Base-by-base conservation (phyloP, 768 basidiomycete genomes). In the Mycena rosella region DNA sequence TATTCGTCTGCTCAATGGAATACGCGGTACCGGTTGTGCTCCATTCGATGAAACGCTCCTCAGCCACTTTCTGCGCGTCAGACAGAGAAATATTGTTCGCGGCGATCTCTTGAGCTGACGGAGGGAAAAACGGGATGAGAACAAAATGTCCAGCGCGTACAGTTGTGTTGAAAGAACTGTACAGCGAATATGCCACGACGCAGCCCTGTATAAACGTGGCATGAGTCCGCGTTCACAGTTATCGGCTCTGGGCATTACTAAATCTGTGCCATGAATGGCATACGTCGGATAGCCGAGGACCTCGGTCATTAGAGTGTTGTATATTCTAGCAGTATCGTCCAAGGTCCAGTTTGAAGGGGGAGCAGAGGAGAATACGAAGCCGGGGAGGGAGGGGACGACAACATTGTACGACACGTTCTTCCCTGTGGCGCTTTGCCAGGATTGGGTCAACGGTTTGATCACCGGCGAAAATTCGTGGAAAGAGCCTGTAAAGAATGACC, bases 271-370 rank as follows among this genome's bases (percentile, higher is more conserved):
- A 34, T 73, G 60, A 6, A 67, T 60, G 47, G 67, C 63, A 36
- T 75, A 76, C 29, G 51, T 55, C 40, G 60, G 59, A 53, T 76
- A 76, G 13, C 71, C 72, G 7, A 76, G 66, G 9, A 75, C 70
- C 48, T 71, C 70, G 11, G 65, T 68, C 74, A 76, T 74, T 42
- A 76, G 72, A 17, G 65, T 72, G 54, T 77, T 72, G 52, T 68
- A 75, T 27, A 74, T 55, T 15, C 71, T 54, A 0, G 75, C 75
- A 48, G 71, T 77, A 51, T 77, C 73, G 14, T 54, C 60, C n/a
- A 75, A 58, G 14, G 63, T 71, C 73, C 73, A 71, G 22, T 56
- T 63, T 9, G 45, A n/a, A 13, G 42, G 58, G 2, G 57, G 58
- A 11, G 72, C 63, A 22, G 49, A 60, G 26, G 63, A 69, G 40